Evolutionary conservation across 345 rosid species (phyloP).

Genomic region (Melaleuca alternifolia): DNA sequence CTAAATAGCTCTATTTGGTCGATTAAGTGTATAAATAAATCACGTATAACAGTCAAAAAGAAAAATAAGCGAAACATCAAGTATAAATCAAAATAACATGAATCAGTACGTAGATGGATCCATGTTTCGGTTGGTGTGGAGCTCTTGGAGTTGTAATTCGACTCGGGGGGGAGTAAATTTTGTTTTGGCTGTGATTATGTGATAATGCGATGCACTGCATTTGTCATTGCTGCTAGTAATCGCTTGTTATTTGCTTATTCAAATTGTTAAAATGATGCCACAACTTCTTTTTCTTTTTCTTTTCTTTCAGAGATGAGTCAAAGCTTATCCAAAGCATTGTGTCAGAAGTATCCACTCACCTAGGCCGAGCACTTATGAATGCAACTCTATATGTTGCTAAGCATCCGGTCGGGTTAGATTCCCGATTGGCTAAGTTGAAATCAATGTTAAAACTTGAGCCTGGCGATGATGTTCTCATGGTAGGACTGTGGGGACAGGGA

Average conservation of each 20-base stretch:
- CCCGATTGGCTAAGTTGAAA: neutral
- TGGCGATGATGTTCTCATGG: neutral
- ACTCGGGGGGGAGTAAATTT: neutral
- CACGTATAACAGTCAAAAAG: neutral
- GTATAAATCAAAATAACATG: neutral
- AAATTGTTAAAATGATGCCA: neutral
- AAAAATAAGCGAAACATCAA: neutral
- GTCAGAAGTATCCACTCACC: neutral
- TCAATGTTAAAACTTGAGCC: neutral
- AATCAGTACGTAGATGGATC: neutral
- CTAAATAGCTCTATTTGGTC: neutral
- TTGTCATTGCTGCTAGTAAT: neutral
- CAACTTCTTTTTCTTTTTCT: neutral
- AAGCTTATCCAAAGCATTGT: neutral
- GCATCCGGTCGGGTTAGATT: neutral
- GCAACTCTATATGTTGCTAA: neutral
- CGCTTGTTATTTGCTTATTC: neutral
- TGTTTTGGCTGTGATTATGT: neutral
- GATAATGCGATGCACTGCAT: neutral
- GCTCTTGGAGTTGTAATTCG: too few species aligned
- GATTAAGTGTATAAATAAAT: neutral
- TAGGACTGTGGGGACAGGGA: neutral
- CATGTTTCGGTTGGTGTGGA: neutral
- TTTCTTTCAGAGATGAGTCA: neutral
- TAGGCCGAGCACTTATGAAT: neutral